Evolutionary conservation across 129 eudicot species (phyloP).

Genomic region (Flaveria trinervia): DNA sequence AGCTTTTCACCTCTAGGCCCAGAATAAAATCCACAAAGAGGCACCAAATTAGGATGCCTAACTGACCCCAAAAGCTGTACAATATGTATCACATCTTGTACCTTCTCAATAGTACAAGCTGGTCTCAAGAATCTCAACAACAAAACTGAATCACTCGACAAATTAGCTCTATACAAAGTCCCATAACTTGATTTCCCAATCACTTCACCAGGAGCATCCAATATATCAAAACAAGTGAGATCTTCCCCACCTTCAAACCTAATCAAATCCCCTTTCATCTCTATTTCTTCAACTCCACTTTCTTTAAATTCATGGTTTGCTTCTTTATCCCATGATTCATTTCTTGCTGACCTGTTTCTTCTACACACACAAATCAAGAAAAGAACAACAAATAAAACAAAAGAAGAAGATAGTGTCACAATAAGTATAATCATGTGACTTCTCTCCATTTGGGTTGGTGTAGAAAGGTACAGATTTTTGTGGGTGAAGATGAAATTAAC

Average conservation of each 20-base stretch:
- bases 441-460: constrained; percentile 53
- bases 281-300: constrained; percentile 42
- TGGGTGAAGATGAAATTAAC: constrained; percentile 22
- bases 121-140: constrained; percentile 92
- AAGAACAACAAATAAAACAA: constrained; percentile 36
- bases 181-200: constrained; percentile 89
- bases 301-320: constrained; percentile 47
- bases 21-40: constrained; percentile 80
- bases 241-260: constrained; percentile 80
- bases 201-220: constrained; percentile 95
- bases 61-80: constrained; percentile 69
- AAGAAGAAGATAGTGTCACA: constrained; percentile 38
- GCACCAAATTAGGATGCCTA: constrained; percentile 87
- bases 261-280: constrained; percentile 61
- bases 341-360: constrained; percentile 32
- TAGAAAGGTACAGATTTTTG: constrained; percentile 13
- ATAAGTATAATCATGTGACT: constrained; percentile 50
- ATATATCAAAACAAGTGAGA: constrained; percentile 68
- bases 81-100: constrained; percentile 57
- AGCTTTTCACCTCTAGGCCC: constrained; percentile 96
- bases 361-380: constrained; percentile 38
- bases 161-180: constrained; percentile 76
- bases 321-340: constrained; percentile 49
- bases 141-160: constrained; percentile 50
- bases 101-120: constrained; percentile 61